Conservation (phyloP, 2,329 filamentous ascomycete genomes). For the Diaporthe caulivora region DNA sequence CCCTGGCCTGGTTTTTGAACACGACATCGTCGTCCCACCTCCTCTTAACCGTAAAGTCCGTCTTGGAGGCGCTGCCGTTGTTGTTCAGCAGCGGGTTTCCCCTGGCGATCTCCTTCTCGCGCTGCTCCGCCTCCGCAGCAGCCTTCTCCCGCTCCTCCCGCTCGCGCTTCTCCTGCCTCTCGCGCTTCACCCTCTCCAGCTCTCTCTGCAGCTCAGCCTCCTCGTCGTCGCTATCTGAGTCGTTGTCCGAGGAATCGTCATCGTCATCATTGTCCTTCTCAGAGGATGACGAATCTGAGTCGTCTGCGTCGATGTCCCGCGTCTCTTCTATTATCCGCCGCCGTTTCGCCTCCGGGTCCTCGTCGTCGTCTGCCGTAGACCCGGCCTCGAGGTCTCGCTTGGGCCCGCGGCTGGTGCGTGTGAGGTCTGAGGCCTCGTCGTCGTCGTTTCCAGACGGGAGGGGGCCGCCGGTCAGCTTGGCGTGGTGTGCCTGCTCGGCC, state of each 20-base stretch:
- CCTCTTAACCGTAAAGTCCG: slow-evolving; percentile 90
- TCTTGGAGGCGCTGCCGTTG: slow-evolving; percentile 56
- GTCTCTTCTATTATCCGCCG: slow-evolving; percentile 89
- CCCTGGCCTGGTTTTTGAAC: slow-evolving; percentile 98
- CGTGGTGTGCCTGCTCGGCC: slow-evolving; percentile 88
- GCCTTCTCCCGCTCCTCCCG: slow-evolving; percentile 84
- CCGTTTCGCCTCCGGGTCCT: slow-evolving; percentile 84
- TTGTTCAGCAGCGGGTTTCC: slow-evolving; percentile 91
- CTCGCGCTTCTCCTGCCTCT: slow-evolving; percentile 84
- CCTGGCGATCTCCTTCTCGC: slow-evolving; percentile 88
- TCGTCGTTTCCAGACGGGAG: slow-evolving; percentile 56
- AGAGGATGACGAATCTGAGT: slow-evolving; percentile 62
- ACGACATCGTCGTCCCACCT: slow-evolving; percentile 98
- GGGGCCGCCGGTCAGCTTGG: slow-evolving; percentile 80
- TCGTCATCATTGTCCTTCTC: slow-evolving; percentile 66
- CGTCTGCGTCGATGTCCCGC: slow-evolving; percentile 86
- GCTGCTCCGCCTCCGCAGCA: slow-evolving; percentile 84
- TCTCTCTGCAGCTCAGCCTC: slow-evolving; percentile 92
- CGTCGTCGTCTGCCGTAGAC: slow-evolving; percentile 58
- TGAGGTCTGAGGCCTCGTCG: slow-evolving; percentile 54
- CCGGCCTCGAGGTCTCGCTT: slow-evolving; percentile 75
- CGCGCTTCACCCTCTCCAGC: slow-evolving; percentile 91
- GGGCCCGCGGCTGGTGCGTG: slow-evolving; percentile 48
- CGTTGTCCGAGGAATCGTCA: slow-evolving; percentile 61
- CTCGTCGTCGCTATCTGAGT: slow-evolving; percentile 82